Evolutionary conservation across 2,329 filamentous ascomycete species (phyloP).

Genomic region (Aspergillus carbonarius): DNA sequence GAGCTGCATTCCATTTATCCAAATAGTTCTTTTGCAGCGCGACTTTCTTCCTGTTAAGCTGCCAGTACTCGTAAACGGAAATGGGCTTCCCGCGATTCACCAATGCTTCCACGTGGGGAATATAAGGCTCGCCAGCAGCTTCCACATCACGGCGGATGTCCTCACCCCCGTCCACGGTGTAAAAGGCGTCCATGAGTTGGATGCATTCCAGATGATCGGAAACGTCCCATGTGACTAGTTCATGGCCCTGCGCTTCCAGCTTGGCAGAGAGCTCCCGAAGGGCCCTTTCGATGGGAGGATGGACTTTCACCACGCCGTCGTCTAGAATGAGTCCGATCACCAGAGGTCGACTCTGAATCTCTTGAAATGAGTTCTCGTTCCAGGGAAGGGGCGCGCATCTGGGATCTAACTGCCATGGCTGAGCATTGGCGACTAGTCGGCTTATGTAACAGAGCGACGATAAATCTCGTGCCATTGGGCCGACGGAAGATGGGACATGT

Average conservation of each 20-base stretch:
- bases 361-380: slow-evolving; percentile 48
- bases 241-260: slow-evolving; percentile 52
- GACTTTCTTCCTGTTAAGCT: slow-evolving; percentile 60
- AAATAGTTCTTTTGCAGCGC: slow-evolving; percentile 57
- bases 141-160: slow-evolving; percentile 58
- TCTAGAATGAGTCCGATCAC: slow-evolving; percentile 53
- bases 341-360: slow-evolving; percentile 45
- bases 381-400: slow-evolving; percentile 56
- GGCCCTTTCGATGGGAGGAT: slow-evolving; percentile 54
- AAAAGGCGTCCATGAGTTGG: slow-evolving; percentile 61
- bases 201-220: slow-evolving; percentile 55
- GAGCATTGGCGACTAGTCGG: slow-evolving; percentile 47
- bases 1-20: slow-evolving; percentile 56
- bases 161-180: slow-evolving; percentile 62
- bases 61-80: slow-evolving; percentile 67
- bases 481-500: slow-evolving; percentile 63
- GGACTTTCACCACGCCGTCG: slow-evolving; percentile 56
- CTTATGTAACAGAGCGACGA: slow-evolving; percentile 52
- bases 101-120: slow-evolving; percentile 59
- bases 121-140: slow-evolving; percentile 58
- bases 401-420: slow-evolving; percentile 57
- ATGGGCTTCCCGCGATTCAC: slow-evolving; percentile 55
- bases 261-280: slow-evolving; percentile 37
- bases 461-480: slow-evolving; percentile 57
- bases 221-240: slow-evolving; percentile 55